These are phyloP conservation scores for Spergularia bocconei DNA, from an alignment of 148 eudicot species.

Conservation along the genomic window DNA sequence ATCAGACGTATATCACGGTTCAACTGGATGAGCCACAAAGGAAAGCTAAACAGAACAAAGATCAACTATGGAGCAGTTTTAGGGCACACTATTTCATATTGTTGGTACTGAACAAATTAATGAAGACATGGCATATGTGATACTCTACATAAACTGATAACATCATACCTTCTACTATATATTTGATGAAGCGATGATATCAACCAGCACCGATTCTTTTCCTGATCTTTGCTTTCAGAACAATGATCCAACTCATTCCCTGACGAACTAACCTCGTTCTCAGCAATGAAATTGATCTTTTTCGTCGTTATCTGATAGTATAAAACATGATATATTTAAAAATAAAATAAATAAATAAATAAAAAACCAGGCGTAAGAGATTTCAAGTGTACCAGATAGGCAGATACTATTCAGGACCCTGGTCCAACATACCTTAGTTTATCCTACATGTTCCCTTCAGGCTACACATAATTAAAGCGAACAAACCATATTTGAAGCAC, in stretches of 20 bases:
- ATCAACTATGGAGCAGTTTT: background rate
- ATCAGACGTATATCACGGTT: background rate
- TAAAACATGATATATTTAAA: constrained; percentile 19
- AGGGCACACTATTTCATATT: background rate
- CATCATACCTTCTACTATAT: constrained; percentile 88
- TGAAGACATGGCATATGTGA: background rate
- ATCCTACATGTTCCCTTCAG: background rate
- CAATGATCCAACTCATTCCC: constrained; percentile 44
- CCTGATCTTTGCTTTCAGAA: constrained; percentile 44
- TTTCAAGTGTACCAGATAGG: background rate
- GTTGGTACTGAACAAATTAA: background rate
- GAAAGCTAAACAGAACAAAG: constrained; percentile 1
- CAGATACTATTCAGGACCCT: no score
- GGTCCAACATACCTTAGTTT: no score
- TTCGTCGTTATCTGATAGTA: constrained; percentile 75
- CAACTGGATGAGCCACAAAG: constrained; percentile 7
- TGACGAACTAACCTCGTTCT: constrained; percentile 46
- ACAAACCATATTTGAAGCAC: background rate
- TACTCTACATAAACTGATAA: constrained; percentile 11
- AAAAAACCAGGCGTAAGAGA: background rate
- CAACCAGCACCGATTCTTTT: constrained; percentile 86
- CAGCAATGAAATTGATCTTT: constrained; percentile 85
- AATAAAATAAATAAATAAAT: background rate
- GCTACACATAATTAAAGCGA: background rate
- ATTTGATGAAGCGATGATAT: constrained; percentile 93